Conservation (phyloP, 768 basidiomycete genomes). For the Podaxis carcinomalis region DNA sequence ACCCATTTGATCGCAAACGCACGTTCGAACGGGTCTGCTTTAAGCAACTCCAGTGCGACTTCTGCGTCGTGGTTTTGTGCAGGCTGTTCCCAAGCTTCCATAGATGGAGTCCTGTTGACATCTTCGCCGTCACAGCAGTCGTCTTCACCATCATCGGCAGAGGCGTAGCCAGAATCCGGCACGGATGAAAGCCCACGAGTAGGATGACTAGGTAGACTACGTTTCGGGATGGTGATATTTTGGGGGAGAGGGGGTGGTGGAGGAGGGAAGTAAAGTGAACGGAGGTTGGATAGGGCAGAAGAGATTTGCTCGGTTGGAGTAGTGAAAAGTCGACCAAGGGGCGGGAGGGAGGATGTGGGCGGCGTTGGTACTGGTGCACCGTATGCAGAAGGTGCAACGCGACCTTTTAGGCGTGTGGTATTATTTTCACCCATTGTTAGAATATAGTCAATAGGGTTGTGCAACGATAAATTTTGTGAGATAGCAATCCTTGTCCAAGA, state of each 20-base stretch:
- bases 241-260: slow-evolving; percentile 22
- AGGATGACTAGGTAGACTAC: slow-evolving; percentile 21
- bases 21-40: slow-evolving; percentile 63
- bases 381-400: neutral
- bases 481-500: neutral
- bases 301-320: slow-evolving; percentile 37
- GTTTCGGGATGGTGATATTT: slow-evolving; percentile 24
- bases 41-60: slow-evolving; percentile 40
- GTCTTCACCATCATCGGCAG: slow-evolving; percentile 59
- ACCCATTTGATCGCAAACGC: slow-evolving; percentile 71
- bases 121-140: slow-evolving; percentile 20
- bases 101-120: neutral
- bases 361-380: slow-evolving; percentile 20
- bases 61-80: slow-evolving; percentile 16
- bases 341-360: slow-evolving; percentile 54
- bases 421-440: slow-evolving; percentile 14
- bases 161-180: slow-evolving; percentile 78
- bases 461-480: slow-evolving; percentile 4
- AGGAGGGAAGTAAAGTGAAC: slow-evolving; percentile 40
- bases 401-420: slow-evolving; percentile 15
- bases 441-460: neutral
- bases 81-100: slow-evolving; percentile 13
- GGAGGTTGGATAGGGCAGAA: slow-evolving; percentile 37
- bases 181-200: slow-evolving; percentile 36
- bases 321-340: slow-evolving; percentile 43